Evolutionary conservation across 73 alveolate genomes (phyloP), one percentile per base, ranked within the genome.

Genomic region (Paramecium sexaurelia): DNA sequence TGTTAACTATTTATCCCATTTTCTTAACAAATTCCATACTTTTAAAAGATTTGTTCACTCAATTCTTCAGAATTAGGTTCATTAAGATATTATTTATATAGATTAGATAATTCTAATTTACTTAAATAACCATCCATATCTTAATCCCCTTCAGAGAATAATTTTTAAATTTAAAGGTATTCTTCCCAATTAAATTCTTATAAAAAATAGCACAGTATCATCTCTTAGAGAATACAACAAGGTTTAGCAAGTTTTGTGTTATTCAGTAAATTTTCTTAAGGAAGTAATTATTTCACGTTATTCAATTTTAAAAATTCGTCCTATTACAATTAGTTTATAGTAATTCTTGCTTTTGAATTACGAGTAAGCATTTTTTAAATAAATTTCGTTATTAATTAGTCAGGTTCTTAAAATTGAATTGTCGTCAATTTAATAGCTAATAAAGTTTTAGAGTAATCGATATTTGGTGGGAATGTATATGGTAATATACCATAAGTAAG

Each of bases 101-200:
- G 43, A 29, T 33, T 26, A 11, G 43, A 33, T 29, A 61, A 29
- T 29, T 61, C 82, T 20, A 24, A 0, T 26, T 61, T 61, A 11
- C 82, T 29, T 61, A 61, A 61, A 61, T 61, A 61, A 1, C 83
- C 83, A 61, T 61, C 29, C 83, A 61, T 61, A 8, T 61, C 27
- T 61, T 10, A 61, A 61, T 61, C 83, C 26, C 83, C 83, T 61
- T 61, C 83, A 22, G 39, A 61, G n/a, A 61, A 61, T 29, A 61
- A 8, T 0, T 61, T 61, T 15, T 27, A 11, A 24, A 61, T 61
- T 61, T 32, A 32, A 32, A 61, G 41, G 26, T 61, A 61, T 26
- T 61, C 26, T 32, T 61, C 83, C 51, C 83, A 61, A 8, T 61
- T 61, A 6, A 61, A 61, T 61, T 61, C 83, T 24, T 61, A 29